A percentile compares a stretch with the other conserved stretches of the same genome.
Evolutionary conservation across 1,284 basidiomycete species (phyloP).

Genomic region (Coniferiporia weirii): DNA sequence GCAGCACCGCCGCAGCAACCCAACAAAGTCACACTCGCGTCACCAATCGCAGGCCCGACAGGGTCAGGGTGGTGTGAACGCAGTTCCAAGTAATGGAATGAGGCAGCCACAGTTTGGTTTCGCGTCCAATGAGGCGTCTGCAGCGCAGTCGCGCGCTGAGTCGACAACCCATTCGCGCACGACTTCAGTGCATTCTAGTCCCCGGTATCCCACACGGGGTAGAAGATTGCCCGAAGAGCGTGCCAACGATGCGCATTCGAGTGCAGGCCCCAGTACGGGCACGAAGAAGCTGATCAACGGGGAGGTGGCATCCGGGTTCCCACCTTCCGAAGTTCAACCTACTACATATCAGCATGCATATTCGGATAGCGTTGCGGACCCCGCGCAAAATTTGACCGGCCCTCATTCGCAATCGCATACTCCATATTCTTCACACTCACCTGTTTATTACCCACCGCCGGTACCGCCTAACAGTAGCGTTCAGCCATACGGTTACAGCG

Average conservation of each 20-base stretch:
- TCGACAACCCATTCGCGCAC: conserved; percentile 16
- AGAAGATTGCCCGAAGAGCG: conserved; percentile 14
- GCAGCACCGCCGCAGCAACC: conserved; percentile 12
- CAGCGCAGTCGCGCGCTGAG: conserved; percentile 10
- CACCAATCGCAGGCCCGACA: conserved; percentile 16
- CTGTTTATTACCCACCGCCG: conserved; percentile 12
- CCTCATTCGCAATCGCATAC: conserved; percentile 14
- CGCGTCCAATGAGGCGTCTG: conserved; percentile 5
- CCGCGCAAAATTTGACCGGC: conserved; percentile 1
- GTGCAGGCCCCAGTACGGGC: background rate
- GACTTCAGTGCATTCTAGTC: conserved; percentile 18
- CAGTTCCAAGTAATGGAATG: background rate
- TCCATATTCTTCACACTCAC: conserved; percentile 17
- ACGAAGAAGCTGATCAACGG: conserved; percentile 9
- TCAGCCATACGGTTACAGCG: conserved; percentile 5
- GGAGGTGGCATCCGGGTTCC: background rate
- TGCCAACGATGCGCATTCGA: background rate
- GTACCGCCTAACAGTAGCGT: background rate
- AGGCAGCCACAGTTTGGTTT: background rate
- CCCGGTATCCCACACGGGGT: conserved; percentile 9
- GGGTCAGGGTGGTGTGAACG: background rate
- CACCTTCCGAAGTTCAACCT: background rate
- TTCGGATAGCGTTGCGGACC: background rate
- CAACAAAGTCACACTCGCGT: conserved; percentile 13
- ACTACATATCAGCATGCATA: background rate